phyloP scores from a whole-genome alignment of 768 basidiomycete species.

The Roridomyces roridus region DNA sequence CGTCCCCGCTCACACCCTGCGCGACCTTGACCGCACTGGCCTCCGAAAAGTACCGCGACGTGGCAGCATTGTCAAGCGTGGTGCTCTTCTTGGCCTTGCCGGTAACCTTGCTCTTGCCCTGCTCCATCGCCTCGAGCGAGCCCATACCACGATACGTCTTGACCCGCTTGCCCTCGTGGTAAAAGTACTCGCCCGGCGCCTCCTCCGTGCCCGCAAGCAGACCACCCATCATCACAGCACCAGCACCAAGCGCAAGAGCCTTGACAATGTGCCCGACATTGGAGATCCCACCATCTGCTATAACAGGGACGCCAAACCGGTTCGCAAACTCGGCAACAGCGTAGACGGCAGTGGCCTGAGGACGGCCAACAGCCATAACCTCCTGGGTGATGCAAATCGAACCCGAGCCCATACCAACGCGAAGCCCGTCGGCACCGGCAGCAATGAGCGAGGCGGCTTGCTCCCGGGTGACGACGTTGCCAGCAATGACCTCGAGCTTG shows the following conservation, averaged over 20 bases:
- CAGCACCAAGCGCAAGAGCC: conserved; percentile 91
- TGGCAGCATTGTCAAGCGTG: conserved; percentile 89
- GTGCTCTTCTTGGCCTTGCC: conserved; percentile 44
- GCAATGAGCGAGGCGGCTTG: conserved; percentile 94
- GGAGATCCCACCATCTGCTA: conserved; percentile 94
- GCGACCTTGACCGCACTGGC: conserved; percentile 94
- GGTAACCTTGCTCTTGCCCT: conserved; percentile 56
- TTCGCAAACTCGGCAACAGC: conserved; percentile 92
- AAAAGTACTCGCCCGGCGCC: conserved; percentile 98
- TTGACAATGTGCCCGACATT: conserved; percentile 99
- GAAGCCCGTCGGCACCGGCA: conserved; percentile 94
- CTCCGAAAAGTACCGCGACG: conserved; percentile 95
- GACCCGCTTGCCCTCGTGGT: conserved; percentile 98
- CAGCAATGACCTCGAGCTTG: conserved; percentile 90
- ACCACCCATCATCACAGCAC: conserved; percentile 99
- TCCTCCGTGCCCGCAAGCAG: conserved; percentile 95
- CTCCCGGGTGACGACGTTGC: conserved; percentile 97
- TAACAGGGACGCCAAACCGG: conserved; percentile 94
- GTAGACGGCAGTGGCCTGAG: conserved; percentile 98
- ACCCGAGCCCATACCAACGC: conserved; percentile 97
- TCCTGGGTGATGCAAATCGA: conserved; percentile 99
- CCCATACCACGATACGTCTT: conserved; percentile 99
- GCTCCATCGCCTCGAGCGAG: conserved; percentile 91
- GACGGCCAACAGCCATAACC: conserved; percentile 98
- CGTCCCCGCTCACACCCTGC: conserved; percentile 95